Percentiles rank a stretch among this genome's conserved stretches.
phyloP scores from a whole-genome alignment of 306 rosid species.

The Cucumis sativus region DNA sequence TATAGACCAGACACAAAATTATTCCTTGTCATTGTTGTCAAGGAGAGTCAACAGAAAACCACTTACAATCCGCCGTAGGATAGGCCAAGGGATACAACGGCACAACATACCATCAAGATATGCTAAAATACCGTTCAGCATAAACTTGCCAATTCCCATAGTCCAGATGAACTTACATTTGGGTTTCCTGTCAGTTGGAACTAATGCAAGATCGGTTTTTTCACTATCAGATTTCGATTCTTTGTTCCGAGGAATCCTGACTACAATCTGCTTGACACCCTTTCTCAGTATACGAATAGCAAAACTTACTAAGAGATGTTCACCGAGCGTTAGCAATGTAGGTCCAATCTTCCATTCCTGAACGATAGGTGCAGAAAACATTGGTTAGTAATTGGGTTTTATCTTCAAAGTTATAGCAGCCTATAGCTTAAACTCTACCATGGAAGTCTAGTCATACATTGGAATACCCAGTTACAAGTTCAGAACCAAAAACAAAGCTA shows the following conservation, averaged over 20 bases:
- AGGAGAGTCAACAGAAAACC: conserved; percentile 74
- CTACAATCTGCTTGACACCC: conserved; percentile 39
- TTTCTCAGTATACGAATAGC: conserved; percentile 69
- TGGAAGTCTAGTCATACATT: not conserved
- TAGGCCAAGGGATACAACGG: conserved; percentile 77
- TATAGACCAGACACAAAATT: not conserved
- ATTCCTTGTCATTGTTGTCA: conserved; percentile 36
- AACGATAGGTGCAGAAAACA: not conserved
- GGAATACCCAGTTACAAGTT: not conserved
- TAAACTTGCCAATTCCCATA: conserved; percentile 67
- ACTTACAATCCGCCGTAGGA: conserved; percentile 76
- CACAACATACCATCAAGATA: conserved; percentile 83
- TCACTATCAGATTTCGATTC: conserved; percentile 17
- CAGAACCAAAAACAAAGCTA: conserved; percentile 1
- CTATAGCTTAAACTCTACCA: not conserved
- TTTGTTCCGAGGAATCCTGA: conserved; percentile 33
- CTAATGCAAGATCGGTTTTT: conserved; percentile 14
- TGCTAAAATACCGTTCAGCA: conserved; percentile 69
- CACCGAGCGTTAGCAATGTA: conserved; percentile 59
- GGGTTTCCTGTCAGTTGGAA: conserved; percentile 5
- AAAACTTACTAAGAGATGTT: conserved; percentile 86
- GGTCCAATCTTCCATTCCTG: conserved; percentile 92
- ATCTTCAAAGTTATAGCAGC: not conserved
- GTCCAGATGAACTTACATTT: conserved; percentile 33
- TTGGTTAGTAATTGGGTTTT: not conserved